Evolutionary conservation across 805 yeast genomes (phyloP).

Genomic region (Yarrowia hollandica): DNA sequence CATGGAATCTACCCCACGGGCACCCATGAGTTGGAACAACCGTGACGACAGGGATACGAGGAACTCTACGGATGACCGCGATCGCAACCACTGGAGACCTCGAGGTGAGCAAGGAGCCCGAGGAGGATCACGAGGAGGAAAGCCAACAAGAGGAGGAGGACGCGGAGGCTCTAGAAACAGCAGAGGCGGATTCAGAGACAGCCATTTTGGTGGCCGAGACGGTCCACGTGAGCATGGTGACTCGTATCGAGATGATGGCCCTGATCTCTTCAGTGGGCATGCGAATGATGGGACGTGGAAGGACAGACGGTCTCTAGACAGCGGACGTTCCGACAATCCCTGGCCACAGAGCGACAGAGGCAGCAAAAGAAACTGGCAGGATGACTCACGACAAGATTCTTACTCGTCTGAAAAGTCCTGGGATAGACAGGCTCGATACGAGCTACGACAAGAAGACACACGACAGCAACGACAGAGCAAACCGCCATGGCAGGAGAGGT

Average conservation of each 20-base stretch:
- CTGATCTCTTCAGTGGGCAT: conserved; percentile 5
- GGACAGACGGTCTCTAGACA: no score
- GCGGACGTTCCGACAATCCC: no score
- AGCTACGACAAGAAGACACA: neutral
- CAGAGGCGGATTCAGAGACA: neutral
- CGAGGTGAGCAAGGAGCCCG: neutral
- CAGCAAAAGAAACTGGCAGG: neutral
- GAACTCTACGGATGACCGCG: conserved; percentile 2
- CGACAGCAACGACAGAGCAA: neutral
- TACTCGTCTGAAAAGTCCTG: neutral
- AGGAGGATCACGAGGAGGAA: neutral
- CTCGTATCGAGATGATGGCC: conserved; percentile 4
- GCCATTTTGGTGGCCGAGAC: neutral
- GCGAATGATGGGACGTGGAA: conserved; percentile 12
- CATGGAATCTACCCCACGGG: conserved; percentile 19
- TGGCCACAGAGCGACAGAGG: no score
- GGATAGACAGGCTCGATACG: conserved; percentile 3
- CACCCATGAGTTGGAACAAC: conserved; percentile 19
- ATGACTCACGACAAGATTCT: neutral
- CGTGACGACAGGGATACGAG: conserved; percentile 1
- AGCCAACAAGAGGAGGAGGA: neutral
- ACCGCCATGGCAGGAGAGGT: conserved; percentile 5
- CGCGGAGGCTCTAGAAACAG: conserved; percentile 4
- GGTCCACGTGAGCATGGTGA: neutral
- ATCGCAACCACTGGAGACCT: conserved; percentile 1